Conservation (phyloP, 306 rosid genomes). For the Cicer arietinum region DNA sequence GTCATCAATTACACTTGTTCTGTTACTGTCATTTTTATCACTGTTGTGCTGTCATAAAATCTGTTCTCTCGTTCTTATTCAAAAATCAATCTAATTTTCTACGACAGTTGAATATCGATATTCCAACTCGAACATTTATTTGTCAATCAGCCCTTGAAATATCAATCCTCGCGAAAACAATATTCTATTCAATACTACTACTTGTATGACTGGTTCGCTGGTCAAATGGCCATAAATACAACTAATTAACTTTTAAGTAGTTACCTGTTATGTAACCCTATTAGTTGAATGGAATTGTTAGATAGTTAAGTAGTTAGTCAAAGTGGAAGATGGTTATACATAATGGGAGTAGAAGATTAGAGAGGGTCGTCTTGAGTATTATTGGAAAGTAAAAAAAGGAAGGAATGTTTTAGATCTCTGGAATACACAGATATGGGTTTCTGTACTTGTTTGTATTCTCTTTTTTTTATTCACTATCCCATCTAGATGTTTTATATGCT, state of each 20-base stretch:
- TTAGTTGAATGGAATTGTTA: neutral
- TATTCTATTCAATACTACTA: neutral
- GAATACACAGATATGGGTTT: neutral
- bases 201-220: neutral
- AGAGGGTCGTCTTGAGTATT: neutral
- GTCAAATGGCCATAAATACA: neutral
- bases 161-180: neutral
- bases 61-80: neutral
- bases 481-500: neutral
- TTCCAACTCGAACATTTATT: constrained; percentile 1
- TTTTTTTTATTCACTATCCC: neutral
- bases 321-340: neutral
- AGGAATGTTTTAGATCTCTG: neutral
- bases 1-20: constrained; percentile 1
- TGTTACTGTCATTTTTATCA: neutral
- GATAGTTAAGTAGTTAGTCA: neutral
- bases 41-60: neutral
- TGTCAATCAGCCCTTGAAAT: neutral
- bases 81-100: constrained; percentile 1
- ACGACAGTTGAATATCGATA: neutral
- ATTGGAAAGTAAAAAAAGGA: neutral
- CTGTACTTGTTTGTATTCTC: neutral
- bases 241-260: constrained; percentile 19
- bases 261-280: neutral
- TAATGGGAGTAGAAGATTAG: neutral